These are phyloP conservation scores for Aspergillus viridinutans DNA, from an alignment of 2,329 filamentous ascomycete species.

Conservation along the genomic window DNA sequence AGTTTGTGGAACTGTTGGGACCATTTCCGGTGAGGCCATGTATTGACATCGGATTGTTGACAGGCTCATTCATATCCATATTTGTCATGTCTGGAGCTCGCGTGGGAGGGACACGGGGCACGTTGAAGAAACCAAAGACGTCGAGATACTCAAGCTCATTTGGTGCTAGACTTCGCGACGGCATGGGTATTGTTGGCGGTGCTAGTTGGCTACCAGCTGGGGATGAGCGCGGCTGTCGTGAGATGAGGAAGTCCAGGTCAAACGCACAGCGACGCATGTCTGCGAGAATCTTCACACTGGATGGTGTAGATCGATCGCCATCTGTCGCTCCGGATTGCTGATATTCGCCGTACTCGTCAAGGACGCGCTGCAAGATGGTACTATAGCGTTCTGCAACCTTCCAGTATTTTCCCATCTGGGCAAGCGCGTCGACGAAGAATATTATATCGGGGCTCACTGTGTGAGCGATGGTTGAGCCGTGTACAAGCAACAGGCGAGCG, in stretches of 20 bases:
- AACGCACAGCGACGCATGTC: constrained; percentile 91
- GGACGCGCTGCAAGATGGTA: constrained; percentile 71
- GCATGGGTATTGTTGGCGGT: constrained; percentile 28
- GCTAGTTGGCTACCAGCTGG: constrained; percentile 32
- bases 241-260: constrained; percentile 85
- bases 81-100: constrained; percentile 25
- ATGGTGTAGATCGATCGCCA: constrained; percentile 71
- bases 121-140: constrained; percentile 93
- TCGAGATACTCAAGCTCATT: constrained; percentile 88
- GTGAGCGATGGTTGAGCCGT: constrained; percentile 84
- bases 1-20: constrained; percentile 6
- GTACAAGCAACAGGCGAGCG: constrained; percentile 78
- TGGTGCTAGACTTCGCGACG: constrained; percentile 64
- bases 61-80: constrained; percentile 23
- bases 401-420: constrained; percentile 79
- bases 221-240: constrained; percentile 61
- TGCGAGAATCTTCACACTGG: constrained; percentile 77
- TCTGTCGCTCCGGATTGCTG: constrained; percentile 58
- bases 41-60: constrained; percentile 34
- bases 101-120: constrained; percentile 62
- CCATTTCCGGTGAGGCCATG: constrained; percentile 28
- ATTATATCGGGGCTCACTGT: constrained; percentile 74
- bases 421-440: constrained; percentile 76
- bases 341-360: constrained; percentile 80
- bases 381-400: constrained; percentile 80